Evolutionary conservation across 1,284 basidiomycete genomes (phyloP).

Genomic region (Mycosarcoma maydis): DNA sequence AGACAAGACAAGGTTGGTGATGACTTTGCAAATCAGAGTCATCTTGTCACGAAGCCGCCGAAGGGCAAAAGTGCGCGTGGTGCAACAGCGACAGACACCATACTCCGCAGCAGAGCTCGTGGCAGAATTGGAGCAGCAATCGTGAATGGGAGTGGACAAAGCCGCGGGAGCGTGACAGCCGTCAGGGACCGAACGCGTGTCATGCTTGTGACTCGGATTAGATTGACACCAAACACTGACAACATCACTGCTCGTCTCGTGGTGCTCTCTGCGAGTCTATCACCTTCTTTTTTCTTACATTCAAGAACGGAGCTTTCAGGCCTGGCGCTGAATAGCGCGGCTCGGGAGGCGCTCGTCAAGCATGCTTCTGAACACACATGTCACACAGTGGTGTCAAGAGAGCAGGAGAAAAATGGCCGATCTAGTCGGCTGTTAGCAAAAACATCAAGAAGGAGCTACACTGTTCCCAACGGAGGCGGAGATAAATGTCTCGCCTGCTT

Average conservation of each 20-base stretch:
- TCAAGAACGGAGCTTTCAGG: not conserved
- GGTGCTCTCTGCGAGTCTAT: not conserved
- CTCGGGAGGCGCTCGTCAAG: not conserved
- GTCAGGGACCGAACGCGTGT: conserved; percentile 6
- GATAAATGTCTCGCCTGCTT: not conserved
- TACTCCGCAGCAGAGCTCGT: not conserved
- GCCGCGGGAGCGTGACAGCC: conserved; percentile 1
- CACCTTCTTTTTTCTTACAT: not conserved
- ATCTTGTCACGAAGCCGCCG: not conserved
- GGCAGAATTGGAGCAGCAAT: not conserved
- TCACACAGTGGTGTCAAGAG: not conserved
- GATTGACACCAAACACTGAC: not conserved
- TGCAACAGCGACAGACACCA: not conserved
- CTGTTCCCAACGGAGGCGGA: conserved; percentile 16
- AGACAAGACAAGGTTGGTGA: not conserved
- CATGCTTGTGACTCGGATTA: conserved; percentile 6
- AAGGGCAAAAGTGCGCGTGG: not conserved
- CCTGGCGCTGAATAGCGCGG: not conserved
- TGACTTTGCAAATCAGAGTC: conserved; percentile 2
- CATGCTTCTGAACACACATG: too few species aligned
- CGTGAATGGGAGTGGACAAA: not conserved
- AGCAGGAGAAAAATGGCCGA: conserved; percentile 5
- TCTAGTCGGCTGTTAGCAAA: conserved; percentile 11
- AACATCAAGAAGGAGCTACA: not conserved
- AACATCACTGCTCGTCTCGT: not conserved